Conservation (phyloP, 2,329 filamentous ascomycete species). For the Pseudogymnoascus sp. region DNA sequence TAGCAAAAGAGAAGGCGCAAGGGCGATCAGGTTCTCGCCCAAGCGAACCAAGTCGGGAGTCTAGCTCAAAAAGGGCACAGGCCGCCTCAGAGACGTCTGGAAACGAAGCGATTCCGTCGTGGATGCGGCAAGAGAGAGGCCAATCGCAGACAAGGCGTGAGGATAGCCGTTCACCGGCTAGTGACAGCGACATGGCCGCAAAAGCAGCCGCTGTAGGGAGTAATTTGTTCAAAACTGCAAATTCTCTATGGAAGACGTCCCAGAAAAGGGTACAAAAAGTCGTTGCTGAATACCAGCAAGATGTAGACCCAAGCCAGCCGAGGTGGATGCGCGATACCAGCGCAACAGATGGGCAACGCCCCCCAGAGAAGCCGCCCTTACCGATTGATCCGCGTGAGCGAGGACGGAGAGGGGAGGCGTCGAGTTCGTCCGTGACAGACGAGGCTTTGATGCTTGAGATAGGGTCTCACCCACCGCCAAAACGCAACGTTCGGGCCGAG, state of each 20-base stretch:
- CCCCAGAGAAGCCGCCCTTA: slow-evolving; percentile 31
- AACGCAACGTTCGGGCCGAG: slow-evolving; percentile 22
- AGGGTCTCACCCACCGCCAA: slow-evolving; percentile 46
- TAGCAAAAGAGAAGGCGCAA: slow-evolving; percentile 64
- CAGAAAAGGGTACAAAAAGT: slow-evolving; percentile 90
- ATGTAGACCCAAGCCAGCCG: slow-evolving; percentile 69
- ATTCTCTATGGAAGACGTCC: slow-evolving; percentile 88
- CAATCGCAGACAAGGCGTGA: slow-evolving; percentile 38
- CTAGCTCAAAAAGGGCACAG: slow-evolving; percentile 24
- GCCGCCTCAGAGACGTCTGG: slow-evolving; percentile 23
- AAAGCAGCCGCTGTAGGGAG: slow-evolving; percentile 74
- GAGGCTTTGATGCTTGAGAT: slow-evolving; percentile 75
- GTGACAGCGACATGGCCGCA: slow-evolving; percentile 68
- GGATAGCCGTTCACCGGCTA: slow-evolving; percentile 47
- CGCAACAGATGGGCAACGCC: slow-evolving; percentile 20
- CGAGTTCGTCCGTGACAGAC: slow-evolving; percentile 41
- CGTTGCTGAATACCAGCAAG: slow-evolving; percentile 73
- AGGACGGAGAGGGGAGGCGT: slow-evolving; percentile 15
- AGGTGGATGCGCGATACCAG: slow-evolving; percentile 84
- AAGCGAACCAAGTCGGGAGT: slow-evolving; percentile 18
- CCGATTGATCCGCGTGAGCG: slow-evolving; percentile 25
- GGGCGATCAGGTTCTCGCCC: slow-evolving; percentile 34
- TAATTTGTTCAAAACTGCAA: slow-evolving; percentile 85
- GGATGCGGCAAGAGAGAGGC: slow-evolving; percentile 51
- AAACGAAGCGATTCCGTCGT: slow-evolving; percentile 42